phyloP scores from a whole-genome alignment of 768 basidiomycete species.

The Auricularia cornea region DNA sequence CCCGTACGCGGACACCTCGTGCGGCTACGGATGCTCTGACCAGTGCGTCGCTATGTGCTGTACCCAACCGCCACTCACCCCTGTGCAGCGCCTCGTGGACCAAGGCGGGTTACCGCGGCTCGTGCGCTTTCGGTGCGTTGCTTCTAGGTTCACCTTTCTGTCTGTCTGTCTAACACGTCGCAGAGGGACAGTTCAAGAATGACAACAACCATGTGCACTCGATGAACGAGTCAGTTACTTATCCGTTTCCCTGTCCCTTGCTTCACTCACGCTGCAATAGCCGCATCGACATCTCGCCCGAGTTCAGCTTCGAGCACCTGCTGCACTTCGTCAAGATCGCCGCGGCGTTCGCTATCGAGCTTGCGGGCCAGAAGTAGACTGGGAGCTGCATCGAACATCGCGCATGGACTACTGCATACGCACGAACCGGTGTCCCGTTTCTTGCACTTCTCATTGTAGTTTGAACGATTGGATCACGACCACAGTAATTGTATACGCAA shows the following conservation, averaged over 20 bases:
- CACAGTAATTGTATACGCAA: too few species aligned
- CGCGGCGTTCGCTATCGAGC: slow-evolving; percentile 69
- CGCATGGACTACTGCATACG: too few species aligned
- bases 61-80: background rate
- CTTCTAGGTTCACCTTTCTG: slow-evolving; percentile 8
- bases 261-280: slow-evolving; percentile 30
- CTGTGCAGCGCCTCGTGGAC: slow-evolving; percentile 65
- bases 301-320: slow-evolving; percentile 90
- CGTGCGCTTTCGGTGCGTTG: slow-evolving; percentile 65
- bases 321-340: slow-evolving; percentile 75
- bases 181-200: slow-evolving; percentile 64
- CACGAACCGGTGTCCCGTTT: too few species aligned
- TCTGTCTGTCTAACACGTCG: background rate
- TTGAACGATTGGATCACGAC: too few species aligned
- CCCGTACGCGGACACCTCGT: slow-evolving; percentile 80
- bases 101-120: slow-evolving; percentile 77
- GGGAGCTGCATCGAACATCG: too few species aligned
- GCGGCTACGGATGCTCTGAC: slow-evolving; percentile 92
- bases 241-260: slow-evolving; percentile 1
- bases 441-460: too few species aligned
- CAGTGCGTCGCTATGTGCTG: slow-evolving; percentile 43
- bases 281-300: slow-evolving; percentile 74
- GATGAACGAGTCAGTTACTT: slow-evolving; percentile 57
- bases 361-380: slow-evolving; percentile 30
- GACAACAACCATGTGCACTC: slow-evolving; percentile 82